Base-by-base conservation (phyloP, 1,139 yeast genomes). In the Saccharomyces hybrid region DNA sequence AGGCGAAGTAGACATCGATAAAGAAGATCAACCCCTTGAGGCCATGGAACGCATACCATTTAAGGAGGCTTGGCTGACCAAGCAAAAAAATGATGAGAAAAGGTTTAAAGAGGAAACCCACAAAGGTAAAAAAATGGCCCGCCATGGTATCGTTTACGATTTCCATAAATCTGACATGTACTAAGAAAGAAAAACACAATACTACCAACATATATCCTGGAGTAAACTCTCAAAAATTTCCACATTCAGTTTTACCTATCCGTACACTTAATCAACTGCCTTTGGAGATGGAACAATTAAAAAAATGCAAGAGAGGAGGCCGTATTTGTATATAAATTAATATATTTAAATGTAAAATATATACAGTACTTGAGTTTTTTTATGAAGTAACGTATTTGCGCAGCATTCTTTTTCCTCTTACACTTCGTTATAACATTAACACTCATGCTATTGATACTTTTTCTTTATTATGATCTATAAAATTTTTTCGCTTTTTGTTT, bases 1-100 rank as follows among this genome's bases (percentile, higher is more conserved):
- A 71, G 99, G 99, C 25, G 98, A 93, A 69, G 80, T 93, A 44
- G 97, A 93, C 70, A 86, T 90, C 59, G 96, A 89, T 66, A 80
- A 76, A 61, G 97, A 91, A 70, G 96, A 87, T 66, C 81, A 76
- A 57, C 85, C 87, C 56, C 76, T 87, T 65, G 77, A 77, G 48
- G 71, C 73, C 20, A 75, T 83, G 68, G 74, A 78, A 56, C 81
- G 80, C 65, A 76, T 88, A 34, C 79, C 85, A 28, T 87, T 80
- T 66, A 78, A 75, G 52, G 80, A 78, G 50, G 95, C 93, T 5
- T 80, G 79, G 62, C 60, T 61, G 20, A 76, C 75, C 57, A 77
- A 76, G 64, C 73, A 74, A 54, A 68, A 70, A 47, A 74, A 73
- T 55, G 69, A 71, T 47, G 70, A 71, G 44, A 56, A 57, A 4